A percentile compares a stretch with the other conserved stretches of the same genome.
Evolutionary conservation across 257 asterid species (phyloP).

Genomic region (Apocynum venetum): DNA sequence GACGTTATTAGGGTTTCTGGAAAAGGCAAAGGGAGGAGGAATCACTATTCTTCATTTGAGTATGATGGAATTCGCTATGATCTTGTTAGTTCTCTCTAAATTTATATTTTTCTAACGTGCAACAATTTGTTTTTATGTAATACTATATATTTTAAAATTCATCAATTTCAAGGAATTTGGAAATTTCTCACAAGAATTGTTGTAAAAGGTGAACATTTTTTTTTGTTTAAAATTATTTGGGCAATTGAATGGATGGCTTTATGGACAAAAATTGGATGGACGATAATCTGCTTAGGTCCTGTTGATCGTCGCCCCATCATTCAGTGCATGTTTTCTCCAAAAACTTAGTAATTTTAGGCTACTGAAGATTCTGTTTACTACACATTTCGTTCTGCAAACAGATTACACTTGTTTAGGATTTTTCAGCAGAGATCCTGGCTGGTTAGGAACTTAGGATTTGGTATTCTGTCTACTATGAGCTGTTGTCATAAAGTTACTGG

Average conservation of each 20-base stretch:
- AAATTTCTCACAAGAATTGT: neutral
- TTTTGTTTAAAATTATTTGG: neutral
- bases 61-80: conserved; percentile 68
- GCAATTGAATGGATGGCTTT: neutral
- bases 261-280: neutral
- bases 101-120: neutral
- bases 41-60: conserved; percentile 52
- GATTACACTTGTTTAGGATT: neutral
- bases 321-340: too few relatives aligned
- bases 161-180: neutral
- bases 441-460: neutral
- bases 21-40: conserved; percentile 53
- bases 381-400: too few relatives aligned
- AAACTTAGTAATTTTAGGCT: too few relatives aligned
- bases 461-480: neutral
- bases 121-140: neutral
- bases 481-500: neutral
- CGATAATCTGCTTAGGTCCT: neutral
- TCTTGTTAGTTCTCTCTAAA: conserved; percentile 44
- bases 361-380: too few relatives aligned
- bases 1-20: conserved; percentile 62
- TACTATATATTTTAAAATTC: neutral
- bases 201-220: neutral
- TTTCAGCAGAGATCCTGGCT: too few relatives aligned
- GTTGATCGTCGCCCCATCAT: too few relatives aligned